Evolutionary conservation across 2,329 filamentous ascomycete species (phyloP).

Genomic region (Epichloe gansuensis): DNA sequence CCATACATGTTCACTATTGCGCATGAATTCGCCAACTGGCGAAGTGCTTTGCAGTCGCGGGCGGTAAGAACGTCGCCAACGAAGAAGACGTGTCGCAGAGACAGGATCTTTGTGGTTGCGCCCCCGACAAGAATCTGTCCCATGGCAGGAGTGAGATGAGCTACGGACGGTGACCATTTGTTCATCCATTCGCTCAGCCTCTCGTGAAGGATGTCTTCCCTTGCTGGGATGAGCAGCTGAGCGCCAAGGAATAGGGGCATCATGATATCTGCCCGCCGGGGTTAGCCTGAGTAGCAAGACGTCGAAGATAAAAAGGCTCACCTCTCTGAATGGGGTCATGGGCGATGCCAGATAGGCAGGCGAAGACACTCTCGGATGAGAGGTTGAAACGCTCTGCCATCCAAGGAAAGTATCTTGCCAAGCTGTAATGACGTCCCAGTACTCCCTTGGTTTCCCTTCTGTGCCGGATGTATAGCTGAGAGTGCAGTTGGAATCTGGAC

Average conservation of each 20-base stretch:
- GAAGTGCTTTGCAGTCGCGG: slow-evolving; percentile 64
- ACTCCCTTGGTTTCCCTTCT: slow-evolving; percentile 77
- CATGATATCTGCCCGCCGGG: slow-evolving; percentile 54
- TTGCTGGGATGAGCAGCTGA: slow-evolving; percentile 63
- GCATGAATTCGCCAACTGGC: slow-evolving; percentile 63
- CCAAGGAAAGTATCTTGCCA: slow-evolving; percentile 84
- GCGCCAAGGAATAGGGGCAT: slow-evolving; percentile 82
- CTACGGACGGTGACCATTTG: slow-evolving; percentile 63
- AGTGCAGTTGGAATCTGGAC: slow-evolving; percentile 73
- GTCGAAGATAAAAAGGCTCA: not conserved
- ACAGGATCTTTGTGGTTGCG: slow-evolving; percentile 63
- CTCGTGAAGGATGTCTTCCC: slow-evolving; percentile 79
- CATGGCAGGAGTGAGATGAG: slow-evolving; percentile 92
- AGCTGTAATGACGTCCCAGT: slow-evolving; percentile 70
- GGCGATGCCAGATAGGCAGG: slow-evolving; percentile 74
- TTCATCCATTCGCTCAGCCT: slow-evolving; percentile 79
- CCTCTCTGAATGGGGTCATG: slow-evolving; percentile 59
- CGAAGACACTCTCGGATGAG: slow-evolving; percentile 61
- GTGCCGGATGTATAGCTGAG: slow-evolving; percentile 63
- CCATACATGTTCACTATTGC: slow-evolving; percentile 79
- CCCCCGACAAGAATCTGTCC: slow-evolving; percentile 87
- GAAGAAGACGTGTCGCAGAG: slow-evolving; percentile 71
- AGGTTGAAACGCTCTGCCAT: slow-evolving; percentile 78
- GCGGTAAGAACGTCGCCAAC: slow-evolving; percentile 67
- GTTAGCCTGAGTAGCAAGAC: not conserved